phyloP scores from a whole-genome alignment of 2,329 filamentous ascomycete genomes.

The Diplodia intermedia region DNA sequence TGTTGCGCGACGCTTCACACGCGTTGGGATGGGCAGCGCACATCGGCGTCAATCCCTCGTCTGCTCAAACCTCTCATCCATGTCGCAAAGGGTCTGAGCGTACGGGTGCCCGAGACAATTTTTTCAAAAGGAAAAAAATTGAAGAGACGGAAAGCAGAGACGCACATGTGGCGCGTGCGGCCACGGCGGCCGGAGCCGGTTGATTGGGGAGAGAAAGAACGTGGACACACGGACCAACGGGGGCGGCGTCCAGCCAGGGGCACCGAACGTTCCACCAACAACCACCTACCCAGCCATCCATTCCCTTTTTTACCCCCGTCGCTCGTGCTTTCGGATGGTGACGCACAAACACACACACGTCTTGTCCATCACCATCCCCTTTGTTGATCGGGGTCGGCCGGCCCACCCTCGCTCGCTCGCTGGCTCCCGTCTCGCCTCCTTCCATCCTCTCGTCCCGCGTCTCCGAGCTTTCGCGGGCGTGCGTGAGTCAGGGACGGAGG shows the following conservation, averaged over 20 bases:
- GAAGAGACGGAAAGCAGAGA: not conserved
- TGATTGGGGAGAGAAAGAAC: not conserved
- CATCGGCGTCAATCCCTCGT: not conserved
- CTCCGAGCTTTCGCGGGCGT: not conserved
- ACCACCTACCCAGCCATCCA: not conserved
- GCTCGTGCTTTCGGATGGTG: not conserved
- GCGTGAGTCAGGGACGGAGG: not conserved
- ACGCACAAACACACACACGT: not conserved
- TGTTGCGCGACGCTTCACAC: not conserved
- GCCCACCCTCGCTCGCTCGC: not conserved
- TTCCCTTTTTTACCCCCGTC: conserved; percentile 2
- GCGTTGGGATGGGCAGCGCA: not conserved
- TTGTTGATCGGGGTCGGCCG: not conserved
- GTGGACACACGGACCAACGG: conserved; percentile 19
- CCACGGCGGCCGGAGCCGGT: not conserved
- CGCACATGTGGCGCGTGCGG: conserved; percentile 3
- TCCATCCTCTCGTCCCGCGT: too few species aligned
- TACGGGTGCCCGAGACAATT: not conserved
- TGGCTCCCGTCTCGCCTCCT: not conserved
- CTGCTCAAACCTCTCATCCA: not conserved
- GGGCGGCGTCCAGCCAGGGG: not conserved
- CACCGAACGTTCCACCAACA: not conserved
- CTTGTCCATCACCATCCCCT: conserved; percentile 1
- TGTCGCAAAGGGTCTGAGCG: not conserved
- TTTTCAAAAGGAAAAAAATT: not conserved